Evolutionary conservation across 78 protist species (phyloP).

Genomic region (Dictyostelium discoideum): DNA sequence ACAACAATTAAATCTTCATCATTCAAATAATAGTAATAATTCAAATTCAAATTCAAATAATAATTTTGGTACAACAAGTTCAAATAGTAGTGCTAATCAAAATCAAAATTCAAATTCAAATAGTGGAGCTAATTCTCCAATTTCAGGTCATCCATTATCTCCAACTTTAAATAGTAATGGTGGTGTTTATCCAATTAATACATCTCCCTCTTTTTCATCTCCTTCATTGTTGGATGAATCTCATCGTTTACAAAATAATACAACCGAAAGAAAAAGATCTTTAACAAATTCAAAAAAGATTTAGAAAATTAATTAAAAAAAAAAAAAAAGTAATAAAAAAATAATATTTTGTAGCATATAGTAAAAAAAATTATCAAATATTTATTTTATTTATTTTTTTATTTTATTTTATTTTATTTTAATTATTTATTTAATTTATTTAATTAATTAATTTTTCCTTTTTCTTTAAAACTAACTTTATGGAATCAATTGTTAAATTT

Average conservation of each 20-base stretch:
- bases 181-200: neutral
- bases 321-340: no score
- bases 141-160: neutral
- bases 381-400: neutral
- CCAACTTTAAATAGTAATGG: neutral
- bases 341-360: neutral
- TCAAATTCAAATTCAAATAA: neutral
- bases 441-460: neutral
- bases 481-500: neutral
- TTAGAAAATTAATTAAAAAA: neutral
- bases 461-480: neutral
- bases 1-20: constrained; percentile 23
- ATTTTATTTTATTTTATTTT: neutral
- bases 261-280: constrained; percentile 51
- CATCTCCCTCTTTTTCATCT: constrained; percentile 57
- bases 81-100: neutral
- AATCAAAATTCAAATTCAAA: neutral
- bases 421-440: no score
- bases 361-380: no score
- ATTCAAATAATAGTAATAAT: neutral
- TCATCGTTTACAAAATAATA: neutral
- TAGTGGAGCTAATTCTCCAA: constrained; percentile 9
- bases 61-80: neutral
- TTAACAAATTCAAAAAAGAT: constrained; percentile 18
- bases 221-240: constrained; percentile 70